A percentile compares a stretch with the other conserved stretches of the same genome.
Evolutionary conservation across 768 basidiomycete genomes (phyloP).

Genomic region (Porphyrellus cyaneotinctus): DNA sequence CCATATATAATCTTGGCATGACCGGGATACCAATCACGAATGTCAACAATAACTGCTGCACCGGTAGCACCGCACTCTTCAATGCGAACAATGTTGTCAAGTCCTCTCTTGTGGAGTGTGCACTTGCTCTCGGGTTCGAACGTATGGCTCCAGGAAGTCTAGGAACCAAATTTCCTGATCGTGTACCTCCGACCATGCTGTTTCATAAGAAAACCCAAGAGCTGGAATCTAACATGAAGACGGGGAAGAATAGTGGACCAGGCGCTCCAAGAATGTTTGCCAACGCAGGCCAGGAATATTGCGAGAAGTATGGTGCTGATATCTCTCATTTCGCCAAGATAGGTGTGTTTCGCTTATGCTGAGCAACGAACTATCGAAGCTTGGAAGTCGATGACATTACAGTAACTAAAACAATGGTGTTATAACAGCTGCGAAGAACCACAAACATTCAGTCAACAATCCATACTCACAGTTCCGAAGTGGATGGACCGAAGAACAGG

Average conservation of each 20-base stretch:
- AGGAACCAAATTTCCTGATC: conserved; percentile 58
- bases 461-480: conserved; percentile 84
- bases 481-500: conserved; percentile 71
- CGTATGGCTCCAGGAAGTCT: conserved; percentile 77
- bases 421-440: conserved; percentile 73
- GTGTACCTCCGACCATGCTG: conserved; percentile 44
- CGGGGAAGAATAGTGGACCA: conserved; percentile 65
- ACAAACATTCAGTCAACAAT: conserved; percentile 76
- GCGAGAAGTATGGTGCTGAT: conserved; percentile 64
- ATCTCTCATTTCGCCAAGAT: conserved; percentile 72
- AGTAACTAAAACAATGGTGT: conserved; percentile 2
- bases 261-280: conserved; percentile 70
- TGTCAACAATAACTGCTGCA: conserved; percentile 86
- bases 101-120: conserved; percentile 65
- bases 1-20: conserved; percentile 78
- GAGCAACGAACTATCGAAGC: background rate
- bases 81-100: conserved; percentile 70
- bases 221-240: conserved; percentile 41
- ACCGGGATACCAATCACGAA: conserved; percentile 83
- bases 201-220: conserved; percentile 43
- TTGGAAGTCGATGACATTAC: background rate
- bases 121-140: conserved; percentile 83
- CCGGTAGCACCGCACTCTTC: conserved; percentile 74
- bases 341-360: conserved; percentile 38
- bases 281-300: conserved; percentile 73